phyloP scores from a whole-genome alignment of 2,329 filamentous ascomycete genomes.

The Colletotrichum sp. region DNA sequence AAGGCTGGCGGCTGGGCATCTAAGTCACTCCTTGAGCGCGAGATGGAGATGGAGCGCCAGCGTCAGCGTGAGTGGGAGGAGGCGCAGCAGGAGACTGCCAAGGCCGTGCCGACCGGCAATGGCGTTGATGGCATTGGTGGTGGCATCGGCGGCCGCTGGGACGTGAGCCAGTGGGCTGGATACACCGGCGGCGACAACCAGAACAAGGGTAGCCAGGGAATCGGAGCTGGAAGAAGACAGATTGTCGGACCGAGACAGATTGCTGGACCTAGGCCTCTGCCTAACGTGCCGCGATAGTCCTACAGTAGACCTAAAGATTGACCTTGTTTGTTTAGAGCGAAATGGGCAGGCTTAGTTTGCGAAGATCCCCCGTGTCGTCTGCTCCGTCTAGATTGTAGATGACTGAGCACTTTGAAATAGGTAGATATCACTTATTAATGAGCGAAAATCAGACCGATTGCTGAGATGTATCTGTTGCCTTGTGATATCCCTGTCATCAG shows the following conservation, averaged over 20 bases:
- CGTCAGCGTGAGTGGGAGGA: conserved; percentile 83
- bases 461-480: neutral
- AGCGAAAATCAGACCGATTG: neutral
- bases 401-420: neutral
- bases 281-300: conserved; percentile 28
- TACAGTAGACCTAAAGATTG: neutral
- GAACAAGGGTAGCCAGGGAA: conserved; percentile 69
- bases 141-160: conserved; percentile 74
- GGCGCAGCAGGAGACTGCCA: conserved; percentile 68
- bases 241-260: conserved; percentile 85
- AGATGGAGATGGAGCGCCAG: conserved; percentile 82
- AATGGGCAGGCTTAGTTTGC: neutral
- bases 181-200: conserved; percentile 78
- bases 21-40: conserved; percentile 76
- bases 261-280: conserved; percentile 74
- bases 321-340: neutral
- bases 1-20: conserved; percentile 68
- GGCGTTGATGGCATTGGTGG: conserved; percentile 68
- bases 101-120: conserved; percentile 54
- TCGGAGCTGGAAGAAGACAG: conserved; percentile 74
- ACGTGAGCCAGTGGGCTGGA: conserved; percentile 76
- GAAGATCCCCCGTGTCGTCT: neutral
- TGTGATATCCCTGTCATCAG: neutral
- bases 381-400: neutral
- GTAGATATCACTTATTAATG: neutral